Evolutionary conservation across 495 filamentous ascomycete genomes (phyloP).

Genomic region (Ascobolus immersus): DNA sequence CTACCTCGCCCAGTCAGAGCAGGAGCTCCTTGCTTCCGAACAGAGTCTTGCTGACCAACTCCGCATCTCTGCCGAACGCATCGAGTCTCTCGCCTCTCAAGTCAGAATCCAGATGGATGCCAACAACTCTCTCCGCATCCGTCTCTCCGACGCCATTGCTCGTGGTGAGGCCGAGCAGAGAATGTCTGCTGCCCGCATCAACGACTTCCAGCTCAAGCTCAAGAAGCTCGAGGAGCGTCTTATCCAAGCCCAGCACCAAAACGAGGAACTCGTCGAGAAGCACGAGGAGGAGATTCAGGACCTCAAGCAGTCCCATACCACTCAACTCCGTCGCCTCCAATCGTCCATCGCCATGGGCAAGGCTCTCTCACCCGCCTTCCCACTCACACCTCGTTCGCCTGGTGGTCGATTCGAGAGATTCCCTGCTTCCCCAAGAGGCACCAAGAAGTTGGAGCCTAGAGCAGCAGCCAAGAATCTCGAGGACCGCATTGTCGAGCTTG

Average conservation of each 20-base stretch:
- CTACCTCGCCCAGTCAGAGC: constrained; percentile 32
- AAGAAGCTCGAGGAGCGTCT: constrained; percentile 63
- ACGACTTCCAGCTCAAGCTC: constrained; percentile 51
- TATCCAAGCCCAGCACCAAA: constrained; percentile 54
- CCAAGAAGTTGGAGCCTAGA: constrained; percentile 16
- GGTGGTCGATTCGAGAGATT: constrained; percentile 20
- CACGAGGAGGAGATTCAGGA: constrained; percentile 66
- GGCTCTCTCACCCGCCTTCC: constrained; percentile 26
- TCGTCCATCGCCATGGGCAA: constrained; percentile 17
- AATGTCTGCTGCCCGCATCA: constrained; percentile 53
- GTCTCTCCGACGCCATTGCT: constrained; percentile 63
- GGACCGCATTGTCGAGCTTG: constrained; percentile 51
- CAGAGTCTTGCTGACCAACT: constrained; percentile 37
- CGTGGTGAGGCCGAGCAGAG: constrained; percentile 71
- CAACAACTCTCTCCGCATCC: constrained; percentile 46
- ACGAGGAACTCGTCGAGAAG: constrained; percentile 53
- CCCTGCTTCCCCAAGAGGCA: constrained; percentile 18
- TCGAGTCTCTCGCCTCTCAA: constrained; percentile 49
- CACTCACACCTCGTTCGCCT: constrained; percentile 36
- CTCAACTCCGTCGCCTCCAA: constrained; percentile 53
- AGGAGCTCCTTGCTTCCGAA: constrained; percentile 36
- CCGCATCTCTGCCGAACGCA: constrained; percentile 40
- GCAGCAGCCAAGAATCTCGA: too few species aligned
- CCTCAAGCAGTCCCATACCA: constrained; percentile 51
- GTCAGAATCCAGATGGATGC: constrained; percentile 48